Percentiles rank a stretch among this genome's conserved stretches.
Evolutionary conservation across 1,284 basidiomycete species (phyloP).

Genomic region (Inonotus obliquus): DNA sequence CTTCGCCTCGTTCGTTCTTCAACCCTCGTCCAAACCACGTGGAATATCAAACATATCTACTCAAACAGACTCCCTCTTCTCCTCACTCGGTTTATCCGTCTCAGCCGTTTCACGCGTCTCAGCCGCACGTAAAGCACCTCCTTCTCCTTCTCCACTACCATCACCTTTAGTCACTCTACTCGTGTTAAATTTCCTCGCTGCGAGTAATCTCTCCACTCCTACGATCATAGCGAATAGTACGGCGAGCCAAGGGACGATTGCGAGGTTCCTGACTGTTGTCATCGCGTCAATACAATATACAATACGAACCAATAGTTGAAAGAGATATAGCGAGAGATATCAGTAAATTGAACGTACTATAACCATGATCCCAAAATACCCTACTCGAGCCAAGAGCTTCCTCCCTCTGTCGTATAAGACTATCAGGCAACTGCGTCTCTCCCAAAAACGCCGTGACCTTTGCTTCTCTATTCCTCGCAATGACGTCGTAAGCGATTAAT

Average conservation of each 20-base stretch:
- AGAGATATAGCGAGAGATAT: neutral
- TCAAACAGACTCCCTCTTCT: neutral
- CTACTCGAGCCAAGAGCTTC: slow-evolving; percentile 37
- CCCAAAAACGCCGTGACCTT: slow-evolving; percentile 41
- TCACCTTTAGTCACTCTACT: too few relatives aligned
- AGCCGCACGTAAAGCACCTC: neutral
- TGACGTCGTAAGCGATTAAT: slow-evolving; percentile 47
- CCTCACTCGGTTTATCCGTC: neutral
- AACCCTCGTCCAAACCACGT: too few relatives aligned
- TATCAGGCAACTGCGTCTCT: slow-evolving; percentile 33
- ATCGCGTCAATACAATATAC: too few relatives aligned
- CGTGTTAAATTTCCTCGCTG: neutral
- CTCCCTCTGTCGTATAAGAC: slow-evolving; percentile 36
- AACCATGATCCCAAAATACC: slow-evolving; percentile 43
- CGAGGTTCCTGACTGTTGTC: slow-evolving; percentile 41
- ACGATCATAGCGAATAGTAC: slow-evolving; percentile 38
- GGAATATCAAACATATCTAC: neutral
- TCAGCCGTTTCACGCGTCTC: neutral
- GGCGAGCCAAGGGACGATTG: slow-evolving; percentile 47
- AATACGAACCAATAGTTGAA: neutral
- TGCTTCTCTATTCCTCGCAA: slow-evolving; percentile 45
- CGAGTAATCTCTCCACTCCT: slow-evolving; percentile 29
- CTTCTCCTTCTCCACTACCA: neutral
- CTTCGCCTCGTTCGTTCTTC: too few relatives aligned
- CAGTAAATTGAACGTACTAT: slow-evolving; percentile 34